These are phyloP conservation scores for Pelagophyceae sp. DNA, from an alignment of 352 stramenopile species.

Conservation along the genomic window DNA sequence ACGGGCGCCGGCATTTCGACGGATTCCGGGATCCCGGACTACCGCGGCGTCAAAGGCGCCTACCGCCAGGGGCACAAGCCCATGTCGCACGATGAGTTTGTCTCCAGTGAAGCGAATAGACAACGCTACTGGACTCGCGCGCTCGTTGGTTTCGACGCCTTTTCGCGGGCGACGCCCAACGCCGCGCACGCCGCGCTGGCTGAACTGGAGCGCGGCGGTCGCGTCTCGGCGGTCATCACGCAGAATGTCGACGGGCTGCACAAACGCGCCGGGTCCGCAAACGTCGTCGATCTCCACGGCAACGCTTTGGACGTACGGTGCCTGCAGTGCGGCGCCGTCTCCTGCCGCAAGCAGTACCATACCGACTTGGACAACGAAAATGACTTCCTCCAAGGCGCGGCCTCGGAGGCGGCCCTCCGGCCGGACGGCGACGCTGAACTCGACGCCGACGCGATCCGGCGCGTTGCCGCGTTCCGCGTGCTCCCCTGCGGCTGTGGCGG, in stretches of 20 bases:
- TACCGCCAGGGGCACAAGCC: conserved; percentile 86
- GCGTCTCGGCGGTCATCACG: conserved; percentile 70
- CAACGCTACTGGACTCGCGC: conserved; percentile 80
- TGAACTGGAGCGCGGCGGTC: conserved; percentile 50
- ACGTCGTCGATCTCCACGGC: conserved; percentile 88
- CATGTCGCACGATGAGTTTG: conserved; percentile 23
- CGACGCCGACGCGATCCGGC: conserved; percentile 41
- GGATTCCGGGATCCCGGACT: conserved; percentile 92
- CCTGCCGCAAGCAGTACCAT: conserved; percentile 70
- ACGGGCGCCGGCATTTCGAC: conserved; percentile 91
- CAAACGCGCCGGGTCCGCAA: conserved; percentile 65
- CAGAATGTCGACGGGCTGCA: conserved; percentile 96
- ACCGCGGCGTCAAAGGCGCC: conserved; percentile 80
- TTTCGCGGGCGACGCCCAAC: conserved; percentile 67
- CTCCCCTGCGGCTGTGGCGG: conserved; percentile 63
- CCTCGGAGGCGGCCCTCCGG: conserved; percentile 55
- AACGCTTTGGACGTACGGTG: conserved; percentile 47
- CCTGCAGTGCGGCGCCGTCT: conserved; percentile 60
- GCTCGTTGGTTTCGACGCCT: conserved; percentile 72
- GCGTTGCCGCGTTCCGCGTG: conserved; percentile 62
- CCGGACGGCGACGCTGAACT: conserved; percentile 86
- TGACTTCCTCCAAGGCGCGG: conserved; percentile 43
- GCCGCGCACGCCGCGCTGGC: conserved; percentile 73
- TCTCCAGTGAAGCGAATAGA: background rate
- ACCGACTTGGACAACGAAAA: conserved; percentile 66